A percentile compares a stretch with the other conserved stretches of the same genome.
phyloP scores from a whole-genome alignment of 306 rosid genomes.

The Vicia sativa region DNA sequence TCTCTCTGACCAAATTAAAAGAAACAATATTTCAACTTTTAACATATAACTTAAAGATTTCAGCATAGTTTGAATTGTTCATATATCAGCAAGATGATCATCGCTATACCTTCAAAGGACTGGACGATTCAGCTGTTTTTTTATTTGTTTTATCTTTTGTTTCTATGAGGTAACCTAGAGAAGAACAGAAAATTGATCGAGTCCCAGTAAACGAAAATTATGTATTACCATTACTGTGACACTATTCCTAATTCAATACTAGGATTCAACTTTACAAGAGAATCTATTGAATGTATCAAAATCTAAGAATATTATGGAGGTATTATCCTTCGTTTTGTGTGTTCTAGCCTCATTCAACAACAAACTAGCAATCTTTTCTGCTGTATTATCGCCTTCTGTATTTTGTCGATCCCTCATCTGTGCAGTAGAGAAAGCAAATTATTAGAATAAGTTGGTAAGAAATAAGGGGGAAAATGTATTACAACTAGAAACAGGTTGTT shows the following conservation, averaged over 20 bases:
- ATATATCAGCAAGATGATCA: background rate
- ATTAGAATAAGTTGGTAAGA: constrained; percentile 18
- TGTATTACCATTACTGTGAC: constrained; percentile 42
- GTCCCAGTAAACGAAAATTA: constrained; percentile 30
- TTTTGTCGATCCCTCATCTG: constrained; percentile 69
- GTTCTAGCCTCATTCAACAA: constrained; percentile 92
- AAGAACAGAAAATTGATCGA: constrained; percentile 22
- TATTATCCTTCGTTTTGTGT: constrained; percentile 94
- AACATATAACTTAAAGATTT: background rate
- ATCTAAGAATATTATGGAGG: constrained; percentile 89
- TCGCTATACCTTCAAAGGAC: background rate
- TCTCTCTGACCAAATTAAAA: background rate
- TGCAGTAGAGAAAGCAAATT: constrained; percentile 27
- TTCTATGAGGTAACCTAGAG: constrained; percentile 27
- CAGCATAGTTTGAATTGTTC: background rate
- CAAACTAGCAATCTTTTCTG: constrained; percentile 78
- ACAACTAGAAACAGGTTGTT: constrained; percentile 8
- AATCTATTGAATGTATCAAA: constrained; percentile 60
- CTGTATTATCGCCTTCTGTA: constrained; percentile 52
- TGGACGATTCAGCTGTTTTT: background rate
- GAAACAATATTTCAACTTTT: background rate
- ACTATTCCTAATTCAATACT: constrained; percentile 54
- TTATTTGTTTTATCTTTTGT: constrained; percentile 12
- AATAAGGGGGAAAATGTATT: background rate
- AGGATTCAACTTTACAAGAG: constrained; percentile 82